Evolutionary conservation across 257 asterid species (phyloP), one percentile per base, ranked within the genome.

Genomic region (Oldenlandia corymbosa): DNA sequence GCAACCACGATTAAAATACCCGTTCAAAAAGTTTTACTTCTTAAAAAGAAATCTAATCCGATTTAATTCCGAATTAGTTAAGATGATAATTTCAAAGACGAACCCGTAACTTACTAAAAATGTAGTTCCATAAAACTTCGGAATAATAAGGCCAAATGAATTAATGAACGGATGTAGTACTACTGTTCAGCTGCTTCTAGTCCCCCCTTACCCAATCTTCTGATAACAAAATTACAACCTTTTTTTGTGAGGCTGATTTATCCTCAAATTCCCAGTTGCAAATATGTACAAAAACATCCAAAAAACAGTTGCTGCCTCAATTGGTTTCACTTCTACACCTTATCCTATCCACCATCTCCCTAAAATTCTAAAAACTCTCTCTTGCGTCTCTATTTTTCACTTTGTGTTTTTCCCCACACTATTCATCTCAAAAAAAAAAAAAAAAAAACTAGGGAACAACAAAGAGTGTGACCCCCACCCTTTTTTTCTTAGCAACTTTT

Each of bases 321-420:
- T 71, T 74, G 83, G 71, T 71, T 70, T 67, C 69, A 73, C 66
- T 77, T 34, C 4, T 34, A n/a, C 69, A 71, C 85, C 84, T 86
- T 77, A 75, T 85, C 95, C 83, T 84, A 86, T 84, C 95, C 84
- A 79, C 78, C 78, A 77, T 51, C 70, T 62, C 58, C 39, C 2
- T 0, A 34, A 34, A 34, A 4, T 3, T 3, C 39, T 34, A 4
- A 34, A 34, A 34, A 34, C 4, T 9, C 9, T 34, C 20, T 48
- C 47, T 9, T 30, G 30, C 10, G 57, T 69, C 67, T 60, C 65
- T 41, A 27, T 61, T 60, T 65, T 66, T 59, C 77, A 53, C 57
- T 68, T 18, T 26, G 36, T 60, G 3, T 42, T 0, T 41, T 24
- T 34, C 39, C 39, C 9, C 9, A 11, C 27, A n/a, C 66, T 66